Base-by-base conservation (phyloP, 176 grass and related monocot genomes). In the Oryza glumipatula region DNA sequence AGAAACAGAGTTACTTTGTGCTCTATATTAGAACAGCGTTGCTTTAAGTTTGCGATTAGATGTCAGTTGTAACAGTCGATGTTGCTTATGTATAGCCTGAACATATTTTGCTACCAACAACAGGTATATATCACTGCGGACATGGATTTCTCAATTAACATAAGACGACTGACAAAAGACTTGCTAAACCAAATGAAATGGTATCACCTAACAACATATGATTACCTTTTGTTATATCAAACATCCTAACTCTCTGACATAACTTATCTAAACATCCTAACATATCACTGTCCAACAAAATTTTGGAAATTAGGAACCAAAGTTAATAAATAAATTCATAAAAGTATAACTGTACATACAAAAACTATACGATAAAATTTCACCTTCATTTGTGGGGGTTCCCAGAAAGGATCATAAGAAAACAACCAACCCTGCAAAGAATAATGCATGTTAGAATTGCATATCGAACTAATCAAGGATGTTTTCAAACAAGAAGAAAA, bases 311-410 rank as follows among this genome's bases (percentile, higher is more conserved):
- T n/a, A n/a, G n/a, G n/a, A n/a, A n/a, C n/a, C n/a, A n/a, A n/a
- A n/a, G n/a, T n/a, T n/a, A n/a, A n/a, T n/a, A n/a, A n/a, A n/a
- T n/a, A n/a, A n/a, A n/a, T 60, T 39, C 69, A 74, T 38, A 90
- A 70, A 76, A 76, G 17, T 75, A 52, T 28, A n/a, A 74, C 65
- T 64, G 39, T 22, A 45, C 61, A 75, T 65, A 14, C 68, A 41
- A 13, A 70, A 77, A 72, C 49, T 49, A 68, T 9, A 22, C 38
- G 41, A 70, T 76, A 46, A 74, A 68, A 61, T 54, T 49, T 87
- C 65, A 97, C 92, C 91, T 97, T 97, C 94, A 97, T 97, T 75
- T 94, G 94, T 33, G 87, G 94, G 46, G 94, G 92, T 75, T 94
- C 47, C 94, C 94, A 97, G 76, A 97, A 97, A 86, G 94, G 89